Evolutionary conservation across 306 rosid species (phyloP).

Genomic region (Casuarina equisetifolia): DNA sequence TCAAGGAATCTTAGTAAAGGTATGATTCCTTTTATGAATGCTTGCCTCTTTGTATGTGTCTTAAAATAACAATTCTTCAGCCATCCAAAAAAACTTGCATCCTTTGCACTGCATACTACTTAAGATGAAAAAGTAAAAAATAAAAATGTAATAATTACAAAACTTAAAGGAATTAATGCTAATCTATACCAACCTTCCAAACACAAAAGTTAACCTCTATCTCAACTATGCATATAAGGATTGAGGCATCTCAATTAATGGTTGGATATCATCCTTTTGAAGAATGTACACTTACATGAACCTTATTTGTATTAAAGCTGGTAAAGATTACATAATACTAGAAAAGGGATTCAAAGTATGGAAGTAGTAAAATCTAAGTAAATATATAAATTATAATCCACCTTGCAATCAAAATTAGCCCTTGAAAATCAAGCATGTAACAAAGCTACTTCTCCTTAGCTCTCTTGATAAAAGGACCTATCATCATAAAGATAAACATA

Average conservation of each 20-base stretch:
- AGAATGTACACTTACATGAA: slow-evolving; percentile 80
- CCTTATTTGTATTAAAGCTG: slow-evolving; percentile 13
- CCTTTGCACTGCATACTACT: neutral
- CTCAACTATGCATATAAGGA: slow-evolving; percentile 86
- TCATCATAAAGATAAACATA: slow-evolving; percentile 3
- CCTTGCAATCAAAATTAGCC: slow-evolving; percentile 73
- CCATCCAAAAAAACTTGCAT: neutral
- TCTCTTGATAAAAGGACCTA: slow-evolving; percentile 60
- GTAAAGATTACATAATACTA: neutral
- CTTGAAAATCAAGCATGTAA: slow-evolving; percentile 77
- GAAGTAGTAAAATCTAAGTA: slow-evolving; percentile 1
- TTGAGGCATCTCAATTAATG: slow-evolving; percentile 95
- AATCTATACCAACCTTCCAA: slow-evolving; percentile 98
- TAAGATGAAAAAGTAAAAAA: neutral
- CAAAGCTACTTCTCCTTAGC: slow-evolving; percentile 67
- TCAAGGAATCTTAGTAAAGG: slow-evolving; percentile 63
- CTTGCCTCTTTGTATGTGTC: slow-evolving; percentile 96
- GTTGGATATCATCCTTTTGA: slow-evolving; percentile 95
- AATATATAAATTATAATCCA: slow-evolving; percentile 14
- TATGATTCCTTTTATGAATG: slow-evolving; percentile 75
- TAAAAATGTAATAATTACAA: neutral
- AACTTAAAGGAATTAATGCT: slow-evolving; percentile 40
- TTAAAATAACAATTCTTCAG: slow-evolving; percentile 40
- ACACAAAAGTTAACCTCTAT: slow-evolving; percentile 97
- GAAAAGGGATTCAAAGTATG: neutral